Evolutionary conservation across 495 filamentous ascomycete genomes (phyloP).

Genomic region (Astrothelium subdiscretum): DNA sequence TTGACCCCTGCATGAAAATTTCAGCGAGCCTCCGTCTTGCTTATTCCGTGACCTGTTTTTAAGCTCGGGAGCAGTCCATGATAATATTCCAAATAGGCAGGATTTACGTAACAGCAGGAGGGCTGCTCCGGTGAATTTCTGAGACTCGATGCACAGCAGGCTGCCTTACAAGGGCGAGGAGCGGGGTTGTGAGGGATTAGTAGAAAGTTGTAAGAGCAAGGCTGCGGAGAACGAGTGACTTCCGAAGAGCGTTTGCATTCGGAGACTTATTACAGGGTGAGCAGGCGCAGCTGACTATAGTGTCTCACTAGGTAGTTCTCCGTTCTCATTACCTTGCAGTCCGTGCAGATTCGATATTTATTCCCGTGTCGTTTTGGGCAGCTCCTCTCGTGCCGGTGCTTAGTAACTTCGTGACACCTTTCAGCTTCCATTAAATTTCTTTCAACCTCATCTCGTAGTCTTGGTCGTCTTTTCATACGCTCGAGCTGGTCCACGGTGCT

Average conservation of each 20-base stretch:
- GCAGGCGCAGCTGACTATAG: neutral
- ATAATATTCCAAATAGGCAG: too few species aligned
- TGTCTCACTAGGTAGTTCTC: neutral
- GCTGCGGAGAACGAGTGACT: neutral
- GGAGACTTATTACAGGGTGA: neutral
- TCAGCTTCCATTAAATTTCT: neutral
- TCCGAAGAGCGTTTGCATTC: neutral
- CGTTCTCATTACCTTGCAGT: neutral
- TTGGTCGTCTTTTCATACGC: neutral
- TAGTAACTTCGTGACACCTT: neutral
- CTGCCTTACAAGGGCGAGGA: neutral
- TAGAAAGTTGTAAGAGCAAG: neutral
- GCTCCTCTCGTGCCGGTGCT: neutral
- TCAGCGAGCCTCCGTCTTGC: too few species aligned
- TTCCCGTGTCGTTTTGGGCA: neutral
- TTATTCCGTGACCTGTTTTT: too few species aligned
- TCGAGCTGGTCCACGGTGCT: neutral
- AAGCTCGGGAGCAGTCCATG: too few species aligned
- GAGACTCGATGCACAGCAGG: too few species aligned
- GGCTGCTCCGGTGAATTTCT: too few species aligned
- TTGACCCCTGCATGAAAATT: too few species aligned
- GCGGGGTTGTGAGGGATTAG: neutral
- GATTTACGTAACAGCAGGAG: too few species aligned
- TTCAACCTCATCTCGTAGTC: neutral
- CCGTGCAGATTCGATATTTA: neutral